Base-by-base conservation (phyloP, 2,329 filamentous ascomycete genomes). In the Sordariomycetes sp. region DNA sequence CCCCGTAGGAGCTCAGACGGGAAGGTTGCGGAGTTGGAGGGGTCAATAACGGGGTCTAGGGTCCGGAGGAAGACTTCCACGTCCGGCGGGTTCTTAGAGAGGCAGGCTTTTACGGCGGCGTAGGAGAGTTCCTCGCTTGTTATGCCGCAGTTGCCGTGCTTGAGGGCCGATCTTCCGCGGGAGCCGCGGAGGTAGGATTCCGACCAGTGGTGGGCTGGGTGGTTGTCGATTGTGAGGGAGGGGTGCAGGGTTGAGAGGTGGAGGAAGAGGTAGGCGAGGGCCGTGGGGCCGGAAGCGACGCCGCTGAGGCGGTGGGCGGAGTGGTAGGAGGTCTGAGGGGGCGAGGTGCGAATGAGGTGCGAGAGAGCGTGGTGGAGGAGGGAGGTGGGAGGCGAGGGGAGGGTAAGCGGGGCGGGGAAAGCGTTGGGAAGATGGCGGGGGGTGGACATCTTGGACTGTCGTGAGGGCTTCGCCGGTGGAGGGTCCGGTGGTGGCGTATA, bases 1-100 rank as follows among this genome's bases (percentile, higher is more conserved):
- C 86, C 86, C 65, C 85, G 83, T 6, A 86, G 69, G 67, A 84
- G 78, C 64, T 89, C 85, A 57, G 86, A 81, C 1, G 69, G 65
- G 39, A 71, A 74, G 1, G 36, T 8, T 10, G 22, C 39, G 24
- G 22, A n/a, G n/a, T 64, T 64, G n/a, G 2, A 57, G 4, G 66
- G 63, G 0, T 61, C 63, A 15, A 73, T 61, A 3, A 74, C 58
- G n/a, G 63, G 58, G 2, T 67, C 61, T 0, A 75, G 69, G 57
- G 69, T 70, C 10, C 69, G 61, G n/a, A 76, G 70, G 45, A 79
- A 71, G 6, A 65, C 60, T 8, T 65, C 64, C 6, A 75, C 72
- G 34, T 74, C 63, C 22, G 62, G 60, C 1, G 65, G 58, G 24
- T 77, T 69, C 52, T 68, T 66, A 12, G 69, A 67, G 25, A 78